These are phyloP conservation scores for Bolboschoenus planiculmis DNA, from an alignment of 176 grass and related monocot genomes.

Conservation along the genomic window DNA sequence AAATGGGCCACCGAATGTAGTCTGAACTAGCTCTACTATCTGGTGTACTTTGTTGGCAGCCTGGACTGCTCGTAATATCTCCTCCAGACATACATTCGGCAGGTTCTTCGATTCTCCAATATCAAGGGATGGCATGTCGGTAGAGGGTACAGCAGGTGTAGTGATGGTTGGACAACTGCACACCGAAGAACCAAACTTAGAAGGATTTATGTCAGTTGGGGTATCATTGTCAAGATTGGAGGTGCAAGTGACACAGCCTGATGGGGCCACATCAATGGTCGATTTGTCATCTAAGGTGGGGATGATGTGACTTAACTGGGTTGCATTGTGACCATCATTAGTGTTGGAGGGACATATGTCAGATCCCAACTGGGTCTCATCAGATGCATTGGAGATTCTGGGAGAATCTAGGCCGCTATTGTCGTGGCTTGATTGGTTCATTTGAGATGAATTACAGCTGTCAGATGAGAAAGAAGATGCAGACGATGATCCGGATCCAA, in stretches of 20 bases:
- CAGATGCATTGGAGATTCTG: not conserved
- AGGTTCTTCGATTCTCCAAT: constrained; percentile 18
- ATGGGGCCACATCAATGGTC: not conserved
- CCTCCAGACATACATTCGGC: constrained; percentile 35
- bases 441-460: constrained; percentile 2
- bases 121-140: not conserved
- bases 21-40: constrained; percentile 27
- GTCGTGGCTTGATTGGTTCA: constrained; percentile 10
- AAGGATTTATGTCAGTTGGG: constrained; percentile 14
- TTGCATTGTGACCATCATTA: not conserved
- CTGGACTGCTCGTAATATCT: constrained; percentile 46
- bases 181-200: constrained; percentile 17
- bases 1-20: constrained; percentile 30
- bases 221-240: not conserved
- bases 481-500: not conserved
- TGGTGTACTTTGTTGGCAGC: constrained; percentile 28
- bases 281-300: not conserved
- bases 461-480: not conserved
- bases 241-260: constrained; percentile 20
- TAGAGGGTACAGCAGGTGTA: constrained; percentile 14
- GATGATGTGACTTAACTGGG: not conserved
- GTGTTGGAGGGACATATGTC: not conserved
- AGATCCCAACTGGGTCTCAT: not conserved
- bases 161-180: constrained; percentile 19
- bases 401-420: constrained; percentile 17